Percentiles rank a stretch among this genome's conserved stretches.
phyloP scores from a whole-genome alignment of 371 early-diverging fungal genomes.

The Syncephalis fuscata region DNA sequence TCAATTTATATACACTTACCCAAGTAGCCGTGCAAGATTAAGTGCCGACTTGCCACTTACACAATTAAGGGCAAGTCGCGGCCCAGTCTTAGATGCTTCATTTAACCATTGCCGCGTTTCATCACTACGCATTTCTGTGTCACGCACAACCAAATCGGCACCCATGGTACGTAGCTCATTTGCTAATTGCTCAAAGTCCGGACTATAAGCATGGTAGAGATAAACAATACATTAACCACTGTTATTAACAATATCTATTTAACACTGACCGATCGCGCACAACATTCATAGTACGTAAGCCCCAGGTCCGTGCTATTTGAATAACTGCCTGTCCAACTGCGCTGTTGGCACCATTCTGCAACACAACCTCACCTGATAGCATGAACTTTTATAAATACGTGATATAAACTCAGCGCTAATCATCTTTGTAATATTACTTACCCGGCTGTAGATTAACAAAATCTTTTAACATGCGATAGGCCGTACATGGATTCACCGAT shows the following conservation, averaged over 20 bases:
- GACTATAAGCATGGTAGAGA: constrained; percentile 13
- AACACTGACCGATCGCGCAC: constrained; percentile 47
- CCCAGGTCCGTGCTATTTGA: constrained; percentile 69
- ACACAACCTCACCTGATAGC: constrained; percentile 55
- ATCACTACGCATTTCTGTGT: constrained; percentile 19
- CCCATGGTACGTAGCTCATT: constrained; percentile 45
- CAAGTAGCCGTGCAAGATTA: constrained; percentile 50
- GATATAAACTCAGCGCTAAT: no score
- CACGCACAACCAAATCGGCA: constrained; percentile 55
- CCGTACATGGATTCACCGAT: constrained; percentile 87
- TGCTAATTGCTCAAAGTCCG: constrained; percentile 36
- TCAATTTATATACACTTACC: constrained; percentile 18
- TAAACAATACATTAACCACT: no score
- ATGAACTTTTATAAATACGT: not conserved
- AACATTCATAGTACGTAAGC: constrained; percentile 73
- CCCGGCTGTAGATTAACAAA: constrained; percentile 48
- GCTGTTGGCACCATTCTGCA: constrained; percentile 91
- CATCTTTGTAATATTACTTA: constrained; percentile 8
- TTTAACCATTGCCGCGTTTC: constrained; percentile 3
- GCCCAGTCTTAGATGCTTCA: constrained; percentile 14
- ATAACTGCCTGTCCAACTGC: constrained; percentile 91
- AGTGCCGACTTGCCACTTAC: constrained; percentile 78
- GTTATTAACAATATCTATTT: no score
- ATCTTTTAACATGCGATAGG: constrained; percentile 82
- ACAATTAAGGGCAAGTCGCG: constrained; percentile 75